Evolutionary conservation across 2,329 filamentous ascomycete genomes (phyloP), one percentile per base, ranked within the genome.

Genomic region (Coniella vitis): DNA sequence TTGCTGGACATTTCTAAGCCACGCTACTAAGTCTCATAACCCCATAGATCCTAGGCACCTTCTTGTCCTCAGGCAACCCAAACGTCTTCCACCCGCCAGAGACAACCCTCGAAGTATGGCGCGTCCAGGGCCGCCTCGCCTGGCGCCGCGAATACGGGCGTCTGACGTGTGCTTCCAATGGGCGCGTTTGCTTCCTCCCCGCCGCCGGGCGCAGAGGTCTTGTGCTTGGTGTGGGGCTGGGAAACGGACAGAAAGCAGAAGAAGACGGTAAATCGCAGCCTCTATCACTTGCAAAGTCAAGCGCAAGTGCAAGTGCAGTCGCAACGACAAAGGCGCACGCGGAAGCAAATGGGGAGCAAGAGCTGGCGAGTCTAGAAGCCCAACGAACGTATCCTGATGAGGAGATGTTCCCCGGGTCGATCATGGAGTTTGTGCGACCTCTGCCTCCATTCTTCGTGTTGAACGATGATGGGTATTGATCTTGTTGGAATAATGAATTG

Each of bases 331-430:
- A n/a, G n/a, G n/a, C n/a, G n/a, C n/a, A n/a, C n/a, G n/a, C n/a
- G n/a, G n/a, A n/a, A n/a, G n/a, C n/a, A n/a, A n/a, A n/a, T n/a
- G n/a, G n/a, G n/a, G n/a, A n/a, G n/a, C n/a, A n/a, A n/a, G 22
- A 32, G 20, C 25, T 14, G 20, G 8, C 29, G 43, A 7, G 1
- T 2, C 12, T 12, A 16, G 3, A 5, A 32, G 29, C 46, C 31
- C 29, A 45, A 10, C 25, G 48, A 38, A 37, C 4, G 7, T 54
- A 52, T 19, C 52, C 52, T 2, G 46, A 54, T 39, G 32, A 20
- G 20, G 49, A 52, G 35, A 48, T 54, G 39, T 54, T 51, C 25
- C 52, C 52, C 9, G 52, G 52, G 4, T 54, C 52, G 2, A 49
- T 54, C 8, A 44, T 54, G 49, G 35, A 52, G 22, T 54, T 54